Base-by-base conservation (phyloP, 148 eudicot genomes). In the Cornus kousa region DNA sequence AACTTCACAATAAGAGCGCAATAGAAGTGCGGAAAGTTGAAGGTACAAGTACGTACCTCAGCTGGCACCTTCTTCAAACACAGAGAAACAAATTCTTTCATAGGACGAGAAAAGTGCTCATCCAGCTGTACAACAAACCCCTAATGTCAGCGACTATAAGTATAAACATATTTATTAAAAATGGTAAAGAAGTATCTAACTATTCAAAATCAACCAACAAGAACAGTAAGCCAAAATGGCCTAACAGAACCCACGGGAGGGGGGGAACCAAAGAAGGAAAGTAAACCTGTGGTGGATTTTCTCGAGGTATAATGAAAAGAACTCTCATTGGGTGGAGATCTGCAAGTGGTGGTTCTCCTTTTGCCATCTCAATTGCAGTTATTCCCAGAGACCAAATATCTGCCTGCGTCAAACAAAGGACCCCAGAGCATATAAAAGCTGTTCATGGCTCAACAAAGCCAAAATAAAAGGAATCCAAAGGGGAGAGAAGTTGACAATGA, bases 291-390 rank as follows among this genome's bases (percentile, higher is more conserved):
- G 98, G 98, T 66, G 98, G 98, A 86, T 93, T 95, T 82, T 95
- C 98, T 76, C 98, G 89, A 70, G 98, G 98, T 85, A 95, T 95
- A 73, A 95, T 95, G 83, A 95, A 95, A 68, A 95, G 97, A 83
- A 95, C 98, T 88, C 98, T 93, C 98, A 95, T 91, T 67, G 98
- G 98, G 75, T 95, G 97, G 55, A 91, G 97, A 83, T 95, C 98
- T 62, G 98, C 93, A 39, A 93, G 94, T 67, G 98, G 98, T 77
- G 98, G 98, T 80, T 95, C 97, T 65, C 98, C 98, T 82, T 91
- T 95, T 8, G 98, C 98, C 92, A 95, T 95, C 85, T 95, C 98
- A 84, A 95, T 95, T 23, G 97, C 91, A 80, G 98, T 95, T 70
- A 95, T 93, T 55, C 98, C 98, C 71, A 93, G 84, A 67, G 98